Base-by-base conservation (phyloP, 768 basidiomycete genomes). In the Strobilomyces echinocephalus region DNA sequence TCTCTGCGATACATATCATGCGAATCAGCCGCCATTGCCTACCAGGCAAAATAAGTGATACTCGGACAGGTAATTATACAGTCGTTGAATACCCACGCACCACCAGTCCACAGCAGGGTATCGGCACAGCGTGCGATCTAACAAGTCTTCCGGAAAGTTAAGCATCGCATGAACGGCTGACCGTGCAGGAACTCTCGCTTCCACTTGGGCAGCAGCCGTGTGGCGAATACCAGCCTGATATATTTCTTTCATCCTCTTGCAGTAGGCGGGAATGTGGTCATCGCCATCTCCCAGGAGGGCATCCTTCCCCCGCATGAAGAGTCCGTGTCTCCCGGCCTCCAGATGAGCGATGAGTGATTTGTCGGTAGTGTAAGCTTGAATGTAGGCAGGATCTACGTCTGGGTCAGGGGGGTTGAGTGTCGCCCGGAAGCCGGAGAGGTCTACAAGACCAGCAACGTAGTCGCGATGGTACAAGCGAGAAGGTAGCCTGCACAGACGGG, bases 21-120 rank as follows among this genome's bases (percentile, higher is more conserved):
- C 42, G 48, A 30, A 54, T 54, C 18, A 49, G 53, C 18, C 53
- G 12, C 53, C 53, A 54, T 18, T 54, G 53, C 53, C 53, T 53
- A 33, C 31, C 39, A 5, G n/a, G n/a, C n/a, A n/a, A n/a, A n/a
- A n/a, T n/a, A n/a, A n/a, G 28, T n/a, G n/a, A n/a, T n/a, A n/a
- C n/a, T n/a, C n/a, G n/a, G n/a, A n/a, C 16, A 39, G 0, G n/a
- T n/a, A n/a, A n/a, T n/a, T n/a, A n/a, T n/a, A n/a, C n/a, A n/a
- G n/a, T 10, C 6, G 30, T 5, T 30, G 30, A 5, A 14, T 33
- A 21, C n/a, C 34, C 3, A 34, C 36, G 10, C 21, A 54, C 47
- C 53, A 54, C 42, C 53, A 54, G 10, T 54, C 53, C 8, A 49
- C 47, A 24, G 47, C 20, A n/a, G 53, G 4, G 8, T 15, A 49